These are phyloP conservation scores for Solanum sitiens DNA, from an alignment of 257 asterid genomes.

Conservation along the genomic window DNA sequence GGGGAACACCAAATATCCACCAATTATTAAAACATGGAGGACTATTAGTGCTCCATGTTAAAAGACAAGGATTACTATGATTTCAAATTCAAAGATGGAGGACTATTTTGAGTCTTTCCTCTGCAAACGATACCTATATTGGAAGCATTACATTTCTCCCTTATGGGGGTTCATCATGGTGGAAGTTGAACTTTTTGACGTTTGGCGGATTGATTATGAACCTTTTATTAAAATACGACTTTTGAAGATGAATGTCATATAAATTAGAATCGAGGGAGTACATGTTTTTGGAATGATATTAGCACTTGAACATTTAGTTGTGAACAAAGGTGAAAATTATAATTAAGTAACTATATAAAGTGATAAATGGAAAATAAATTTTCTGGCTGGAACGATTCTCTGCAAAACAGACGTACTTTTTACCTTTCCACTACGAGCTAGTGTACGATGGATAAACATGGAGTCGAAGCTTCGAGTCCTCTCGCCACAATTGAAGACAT, in stretches of 20 bases:
- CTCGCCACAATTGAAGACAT: conserved; percentile 14
- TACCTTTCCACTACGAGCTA: not conserved
- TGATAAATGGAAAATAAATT: not conserved
- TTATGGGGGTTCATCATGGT: too few species aligned
- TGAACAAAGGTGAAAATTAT: not conserved
- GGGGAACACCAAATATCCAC: too few species aligned
- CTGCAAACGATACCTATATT: too few species aligned
- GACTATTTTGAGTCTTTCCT: too few species aligned
- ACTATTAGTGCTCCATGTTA: too few species aligned
- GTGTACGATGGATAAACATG: not conserved
- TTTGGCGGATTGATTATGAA: too few species aligned
- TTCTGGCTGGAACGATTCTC: not conserved
- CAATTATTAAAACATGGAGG: too few species aligned
- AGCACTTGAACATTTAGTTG: not conserved
- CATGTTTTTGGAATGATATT: not conserved
- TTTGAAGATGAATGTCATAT: not conserved
- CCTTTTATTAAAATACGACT: not conserved
- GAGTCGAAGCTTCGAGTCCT: conserved; percentile 9
- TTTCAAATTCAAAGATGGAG: too few species aligned
- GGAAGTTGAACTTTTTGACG: too few species aligned
- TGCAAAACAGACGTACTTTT: not conserved
- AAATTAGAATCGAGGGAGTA: not conserved
- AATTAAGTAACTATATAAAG: not conserved
- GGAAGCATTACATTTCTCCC: too few species aligned
- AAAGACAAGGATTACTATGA: too few species aligned